These are phyloP conservation scores for Furcasterigmium furcatum DNA, from an alignment of 2,329 filamentous ascomycete genomes.

Conservation along the genomic window DNA sequence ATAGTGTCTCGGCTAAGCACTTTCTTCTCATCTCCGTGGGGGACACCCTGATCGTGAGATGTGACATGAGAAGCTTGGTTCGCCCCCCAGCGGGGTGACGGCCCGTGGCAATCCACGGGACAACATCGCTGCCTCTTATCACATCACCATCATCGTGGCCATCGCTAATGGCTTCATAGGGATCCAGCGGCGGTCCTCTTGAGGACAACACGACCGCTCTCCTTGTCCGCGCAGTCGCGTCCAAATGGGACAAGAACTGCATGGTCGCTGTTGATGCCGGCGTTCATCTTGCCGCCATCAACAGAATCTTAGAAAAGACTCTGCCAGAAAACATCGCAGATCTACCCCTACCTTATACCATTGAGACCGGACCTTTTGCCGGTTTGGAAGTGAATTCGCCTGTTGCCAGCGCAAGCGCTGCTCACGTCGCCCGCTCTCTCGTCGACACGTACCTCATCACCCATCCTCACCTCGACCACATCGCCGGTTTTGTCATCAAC, in stretches of 20 bases:
- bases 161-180: slow-evolving; percentile 47
- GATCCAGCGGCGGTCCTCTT: slow-evolving; percentile 82
- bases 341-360: slow-evolving; percentile 46
- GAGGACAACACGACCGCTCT: slow-evolving; percentile 90
- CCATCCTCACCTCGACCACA: slow-evolving; percentile 94
- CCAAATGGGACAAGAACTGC: slow-evolving; percentile 78
- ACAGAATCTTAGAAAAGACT: slow-evolving; percentile 67
- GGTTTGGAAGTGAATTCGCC: slow-evolving; percentile 69
- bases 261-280: slow-evolving; percentile 92
- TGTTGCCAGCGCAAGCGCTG: slow-evolving; percentile 72
- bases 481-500: slow-evolving; percentile 89
- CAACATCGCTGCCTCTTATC: too few relatives aligned
- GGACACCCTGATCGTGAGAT: too few relatives aligned
- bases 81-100: too few relatives aligned
- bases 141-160: too few relatives aligned
- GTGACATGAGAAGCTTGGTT: too few relatives aligned
- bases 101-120: too few relatives aligned
- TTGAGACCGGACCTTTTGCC: slow-evolving; percentile 71
- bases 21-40: too few relatives aligned
- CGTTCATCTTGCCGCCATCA: slow-evolving; percentile 82
- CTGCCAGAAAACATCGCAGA: slow-evolving; percentile 32
- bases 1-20: too few relatives aligned
- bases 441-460: slow-evolving; percentile 91
- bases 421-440: slow-evolving; percentile 73
- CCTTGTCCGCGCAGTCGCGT: slow-evolving; percentile 76